Conservation (phyloP, 805 yeast species). For the Candida ipomoeae region DNA sequence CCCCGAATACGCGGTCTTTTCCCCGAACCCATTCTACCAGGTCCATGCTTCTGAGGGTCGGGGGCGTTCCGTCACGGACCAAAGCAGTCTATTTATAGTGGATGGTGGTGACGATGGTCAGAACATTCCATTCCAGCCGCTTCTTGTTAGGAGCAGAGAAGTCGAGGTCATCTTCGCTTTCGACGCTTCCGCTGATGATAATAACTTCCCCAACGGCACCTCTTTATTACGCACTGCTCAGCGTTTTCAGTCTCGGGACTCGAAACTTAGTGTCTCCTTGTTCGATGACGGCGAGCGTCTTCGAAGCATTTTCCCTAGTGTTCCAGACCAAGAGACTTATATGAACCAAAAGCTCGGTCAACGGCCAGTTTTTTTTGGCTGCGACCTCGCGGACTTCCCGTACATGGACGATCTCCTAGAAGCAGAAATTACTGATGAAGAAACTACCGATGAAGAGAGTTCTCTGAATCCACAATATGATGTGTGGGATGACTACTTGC, state of each 20-base stretch:
- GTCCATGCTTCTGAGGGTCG: background rate
- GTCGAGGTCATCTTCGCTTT: slow-evolving; percentile 39
- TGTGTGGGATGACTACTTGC: slow-evolving; percentile 26
- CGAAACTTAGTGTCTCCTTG: slow-evolving; percentile 7
- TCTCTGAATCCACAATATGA: background rate
- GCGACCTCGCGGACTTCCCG: slow-evolving; percentile 35
- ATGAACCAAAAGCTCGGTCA: slow-evolving; percentile 17
- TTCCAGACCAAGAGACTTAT: slow-evolving; percentile 29
- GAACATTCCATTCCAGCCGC: slow-evolving; percentile 45
- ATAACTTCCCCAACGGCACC: slow-evolving; percentile 60
- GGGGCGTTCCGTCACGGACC: slow-evolving; percentile 16
- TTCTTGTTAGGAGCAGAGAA: slow-evolving; percentile 31
- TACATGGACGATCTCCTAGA: background rate
- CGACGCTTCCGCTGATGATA: slow-evolving; percentile 48
- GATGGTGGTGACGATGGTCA: slow-evolving; percentile 52
- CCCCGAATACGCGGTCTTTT: slow-evolving; percentile 56
- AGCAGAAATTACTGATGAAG: too few relatives aligned
- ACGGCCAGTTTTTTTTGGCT: slow-evolving; percentile 41
- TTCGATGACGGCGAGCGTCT: background rate
- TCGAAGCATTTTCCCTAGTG: slow-evolving; percentile 28
- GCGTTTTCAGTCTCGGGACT: slow-evolving; percentile 24
- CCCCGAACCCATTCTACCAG: slow-evolving; percentile 58
- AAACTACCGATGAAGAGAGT: slow-evolving; percentile 3
- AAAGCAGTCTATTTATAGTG: slow-evolving; percentile 28
- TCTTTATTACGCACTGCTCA: slow-evolving; percentile 38